Evolutionary conservation across 768 basidiomycete genomes (phyloP).

Genomic region (Suillus placidus): DNA sequence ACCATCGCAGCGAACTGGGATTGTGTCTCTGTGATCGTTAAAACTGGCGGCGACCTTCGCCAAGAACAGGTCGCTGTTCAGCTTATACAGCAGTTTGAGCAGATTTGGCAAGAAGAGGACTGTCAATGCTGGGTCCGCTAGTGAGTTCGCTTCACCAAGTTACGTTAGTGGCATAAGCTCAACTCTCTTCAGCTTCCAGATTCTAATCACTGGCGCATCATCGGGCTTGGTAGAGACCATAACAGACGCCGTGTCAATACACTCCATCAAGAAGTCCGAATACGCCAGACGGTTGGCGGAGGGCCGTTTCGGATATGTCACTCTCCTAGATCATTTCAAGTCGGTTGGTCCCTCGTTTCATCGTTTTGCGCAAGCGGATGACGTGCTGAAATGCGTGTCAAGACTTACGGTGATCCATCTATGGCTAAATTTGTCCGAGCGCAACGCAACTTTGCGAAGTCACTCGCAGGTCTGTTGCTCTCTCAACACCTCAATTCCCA

Average conservation of each 20-base stretch:
- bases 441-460: constrained; percentile 92
- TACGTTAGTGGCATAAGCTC: constrained; percentile 1
- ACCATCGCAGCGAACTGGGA: constrained; percentile 67
- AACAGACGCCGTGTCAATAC: constrained; percentile 96
- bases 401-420: constrained; percentile 90
- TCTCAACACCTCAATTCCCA: constrained; percentile 1
- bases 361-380: too few relatives aligned
- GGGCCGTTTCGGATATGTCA: constrained; percentile 84
- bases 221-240: constrained; percentile 98
- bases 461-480: constrained; percentile 66
- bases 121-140: constrained; percentile 94
- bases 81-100: constrained; percentile 88
- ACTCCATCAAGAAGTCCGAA: constrained; percentile 99
- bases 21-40: constrained; percentile 96
- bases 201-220: constrained; percentile 89
- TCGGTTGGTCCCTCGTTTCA: constrained; percentile 46
- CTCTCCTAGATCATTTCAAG: constrained; percentile 89
- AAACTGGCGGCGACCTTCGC: constrained; percentile 94
- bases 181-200: constrained; percentile 73
- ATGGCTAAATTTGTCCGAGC: constrained; percentile 88
- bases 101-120: constrained; percentile 94
- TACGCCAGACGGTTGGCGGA: constrained; percentile 86
- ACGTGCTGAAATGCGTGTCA: neutral
- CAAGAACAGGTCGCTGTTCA: constrained; percentile 98
- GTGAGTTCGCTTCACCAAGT: constrained; percentile 43